These are phyloP conservation scores for Trypanosoma lewisi DNA, from an alignment of 208 protist genomes.

Conservation along the genomic window DNA sequence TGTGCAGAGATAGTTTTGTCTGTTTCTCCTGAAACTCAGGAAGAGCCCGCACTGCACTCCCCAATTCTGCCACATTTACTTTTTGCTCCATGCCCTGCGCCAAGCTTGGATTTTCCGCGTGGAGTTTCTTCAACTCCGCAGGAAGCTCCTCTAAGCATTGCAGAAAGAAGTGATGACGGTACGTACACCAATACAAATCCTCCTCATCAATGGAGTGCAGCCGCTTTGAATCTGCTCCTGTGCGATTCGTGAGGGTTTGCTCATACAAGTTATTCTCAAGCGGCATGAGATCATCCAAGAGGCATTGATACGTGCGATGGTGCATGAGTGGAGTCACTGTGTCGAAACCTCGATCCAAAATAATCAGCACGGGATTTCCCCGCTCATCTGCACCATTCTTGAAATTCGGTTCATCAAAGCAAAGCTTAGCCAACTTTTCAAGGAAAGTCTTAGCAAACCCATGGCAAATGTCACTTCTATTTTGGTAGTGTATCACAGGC, in stretches of 20 bases:
- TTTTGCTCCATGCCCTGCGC: conserved; percentile 29
- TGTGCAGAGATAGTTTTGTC: conserved; percentile 71
- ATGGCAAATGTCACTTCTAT: conserved; percentile 42
- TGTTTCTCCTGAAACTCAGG: conserved; percentile 76
- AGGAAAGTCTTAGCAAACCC: conserved; percentile 42
- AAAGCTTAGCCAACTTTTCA: conserved; percentile 38
- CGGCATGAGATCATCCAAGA: conserved; percentile 76
- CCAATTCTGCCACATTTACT: conserved; percentile 38
- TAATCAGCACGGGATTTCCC: conserved; percentile 59
- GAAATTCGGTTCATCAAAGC: conserved; percentile 35
- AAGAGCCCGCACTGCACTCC: conserved; percentile 57
- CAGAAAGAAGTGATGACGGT: conserved; percentile 66
- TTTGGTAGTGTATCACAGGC: conserved; percentile 68
- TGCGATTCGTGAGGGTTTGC: conserved; percentile 49
- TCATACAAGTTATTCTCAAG: conserved; percentile 53
- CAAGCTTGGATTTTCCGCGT: conserved; percentile 54
- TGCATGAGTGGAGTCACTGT: conserved; percentile 71
- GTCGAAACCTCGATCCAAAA: conserved; percentile 85
- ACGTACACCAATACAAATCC: conserved; percentile 71
- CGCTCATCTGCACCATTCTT: conserved; percentile 19
- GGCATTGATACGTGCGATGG: conserved; percentile 82
- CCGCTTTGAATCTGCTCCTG: conserved; percentile 35
- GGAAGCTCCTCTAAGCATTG: conserved; percentile 59
- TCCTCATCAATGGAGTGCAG: conserved; percentile 60
- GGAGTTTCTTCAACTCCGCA: conserved; percentile 53